Percentiles rank a stretch among this genome's conserved stretches.
Evolutionary conservation across 2,329 filamentous ascomycete genomes (phyloP).

Genomic region (Westerdykella sp.): DNA sequence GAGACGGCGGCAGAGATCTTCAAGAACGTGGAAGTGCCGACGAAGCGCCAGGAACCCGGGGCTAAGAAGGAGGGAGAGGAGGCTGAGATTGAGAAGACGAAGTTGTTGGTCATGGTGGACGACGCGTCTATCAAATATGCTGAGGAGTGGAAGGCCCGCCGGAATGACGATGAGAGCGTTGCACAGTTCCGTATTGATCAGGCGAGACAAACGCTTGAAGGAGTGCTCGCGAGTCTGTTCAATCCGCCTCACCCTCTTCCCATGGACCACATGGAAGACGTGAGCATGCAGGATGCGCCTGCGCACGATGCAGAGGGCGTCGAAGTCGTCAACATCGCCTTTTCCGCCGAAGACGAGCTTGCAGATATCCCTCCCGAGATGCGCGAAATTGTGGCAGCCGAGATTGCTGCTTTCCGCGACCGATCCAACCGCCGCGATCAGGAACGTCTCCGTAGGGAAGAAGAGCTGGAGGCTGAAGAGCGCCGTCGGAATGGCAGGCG

Average conservation of each 20-base stretch:
- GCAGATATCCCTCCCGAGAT: conserved; percentile 94
- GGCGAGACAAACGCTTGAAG: conserved; percentile 61
- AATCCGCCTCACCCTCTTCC: conserved; percentile 49
- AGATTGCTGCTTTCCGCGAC: conserved; percentile 92
- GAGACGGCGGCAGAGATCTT: conserved; percentile 79
- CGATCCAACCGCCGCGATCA: conserved; percentile 81
- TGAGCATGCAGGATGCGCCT: conserved; percentile 58
- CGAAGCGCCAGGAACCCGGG: conserved; percentile 62
- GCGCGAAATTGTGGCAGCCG: conserved; percentile 87
- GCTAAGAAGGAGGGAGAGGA: conserved; percentile 37
- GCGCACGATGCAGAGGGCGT: conserved; percentile 55
- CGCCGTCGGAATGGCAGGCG: conserved; percentile 64
- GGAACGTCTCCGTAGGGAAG: conserved; percentile 79
- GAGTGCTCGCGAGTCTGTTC: conserved; percentile 64
- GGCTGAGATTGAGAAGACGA: conserved; percentile 58
- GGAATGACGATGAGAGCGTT: conserved; percentile 56
- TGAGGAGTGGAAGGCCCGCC: conserved; percentile 68
- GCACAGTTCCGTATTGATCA: conserved; percentile 63
- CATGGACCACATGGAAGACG: conserved; percentile 60
- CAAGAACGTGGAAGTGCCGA: conserved; percentile 72
- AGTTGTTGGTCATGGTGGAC: conserved; percentile 67
- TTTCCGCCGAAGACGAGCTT: conserved; percentile 79
- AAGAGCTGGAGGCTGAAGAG: conserved; percentile 86
- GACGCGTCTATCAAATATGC: conserved; percentile 76
- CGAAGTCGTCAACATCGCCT: conserved; percentile 83